Evolutionary conservation across 306 rosid genomes (phyloP), one percentile per base, ranked within the genome.

Genomic region (Begonia fuchsioides): DNA sequence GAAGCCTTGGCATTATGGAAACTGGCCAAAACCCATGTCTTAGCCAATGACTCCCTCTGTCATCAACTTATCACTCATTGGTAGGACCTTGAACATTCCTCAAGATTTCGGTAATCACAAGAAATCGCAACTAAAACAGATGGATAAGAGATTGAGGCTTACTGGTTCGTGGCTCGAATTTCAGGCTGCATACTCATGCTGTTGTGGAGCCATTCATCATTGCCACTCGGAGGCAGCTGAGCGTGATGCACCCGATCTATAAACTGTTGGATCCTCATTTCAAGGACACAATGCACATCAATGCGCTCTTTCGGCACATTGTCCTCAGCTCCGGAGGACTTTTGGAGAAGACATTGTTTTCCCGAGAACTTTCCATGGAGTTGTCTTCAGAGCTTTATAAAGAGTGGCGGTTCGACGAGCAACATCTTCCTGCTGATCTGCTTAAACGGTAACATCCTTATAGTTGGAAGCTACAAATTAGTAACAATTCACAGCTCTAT

Each of bases 151-250:
- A 3, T 5, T 1, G 35, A 26, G 8, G 35, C 35, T 26, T 26
- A 26, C 35, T 6, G 8, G 35, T 26, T 26, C 7, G 35, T 26
- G 35, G 35, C 35, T 26, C 35, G 7, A 52, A 11, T 40, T 51
- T 47, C 60, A 81, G 90, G 93, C 66, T 86, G 61, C 66, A 70
- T 45, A 79, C 79, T 9, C 86, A 82, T 62, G 96, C 86, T 14
- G 81, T 73, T 45, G 72, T 81, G 32, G 93, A 86, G 65, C 95
- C 93, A 15, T 86, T 86, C 76, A 73, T 86, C 60, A 68, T 86
- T 71, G 87, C 93, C 55, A 71, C 93, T 32, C 75, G 70, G 63
- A 85, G 93, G 69, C 76, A 71, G 56, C 59, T 85, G 3, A 85
- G 95, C 59, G 76, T 58, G 17, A 74, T 72, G 77, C 96, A 86